These are phyloP conservation scores for Gonapodya prolifera DNA, from an alignment of 192 early-diverging fungal genomes.

Conservation along the genomic window DNA sequence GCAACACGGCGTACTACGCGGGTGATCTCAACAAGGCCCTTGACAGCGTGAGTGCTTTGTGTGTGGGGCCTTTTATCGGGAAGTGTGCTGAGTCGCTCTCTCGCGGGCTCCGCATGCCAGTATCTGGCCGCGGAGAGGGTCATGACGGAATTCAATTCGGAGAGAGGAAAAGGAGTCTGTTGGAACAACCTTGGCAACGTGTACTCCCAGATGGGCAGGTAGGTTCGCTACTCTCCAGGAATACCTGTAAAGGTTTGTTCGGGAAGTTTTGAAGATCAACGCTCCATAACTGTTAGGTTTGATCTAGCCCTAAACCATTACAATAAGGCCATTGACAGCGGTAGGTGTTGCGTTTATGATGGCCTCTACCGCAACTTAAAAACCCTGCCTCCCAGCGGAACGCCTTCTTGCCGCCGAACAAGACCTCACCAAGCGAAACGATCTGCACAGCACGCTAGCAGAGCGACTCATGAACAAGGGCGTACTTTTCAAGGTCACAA, in stretches of 20 bases:
- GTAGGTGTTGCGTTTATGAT: conserved; percentile 11
- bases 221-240: conserved; percentile 3
- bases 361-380: not conserved
- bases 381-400: not conserved
- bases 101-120: conserved; percentile 4
- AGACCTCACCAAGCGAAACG: conserved; percentile 1
- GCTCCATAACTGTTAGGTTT: not conserved
- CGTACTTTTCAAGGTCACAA: conserved; percentile 17
- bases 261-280: not conserved
- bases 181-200: conserved; percentile 25
- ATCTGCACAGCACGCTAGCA: conserved; percentile 11
- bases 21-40: conserved; percentile 19
- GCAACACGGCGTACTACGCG: conserved; percentile 21
- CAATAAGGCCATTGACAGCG: conserved; percentile 18
- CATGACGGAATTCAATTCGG: conserved; percentile 18
- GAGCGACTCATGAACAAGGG: conserved; percentile 20
- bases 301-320: conserved; percentile 10
- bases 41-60: conserved; percentile 5
- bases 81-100: not conserved
- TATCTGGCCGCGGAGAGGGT: conserved; percentile 19
- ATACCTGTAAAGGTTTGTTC: not conserved
- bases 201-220: conserved; percentile 16
- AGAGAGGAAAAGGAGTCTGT: conserved; percentile 19
- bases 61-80: not conserved
- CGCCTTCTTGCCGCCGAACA: conserved; percentile 9